Conservation (phyloP, 371 early-diverging fungal genomes). For the Saksenaea vasiformis region DNA sequence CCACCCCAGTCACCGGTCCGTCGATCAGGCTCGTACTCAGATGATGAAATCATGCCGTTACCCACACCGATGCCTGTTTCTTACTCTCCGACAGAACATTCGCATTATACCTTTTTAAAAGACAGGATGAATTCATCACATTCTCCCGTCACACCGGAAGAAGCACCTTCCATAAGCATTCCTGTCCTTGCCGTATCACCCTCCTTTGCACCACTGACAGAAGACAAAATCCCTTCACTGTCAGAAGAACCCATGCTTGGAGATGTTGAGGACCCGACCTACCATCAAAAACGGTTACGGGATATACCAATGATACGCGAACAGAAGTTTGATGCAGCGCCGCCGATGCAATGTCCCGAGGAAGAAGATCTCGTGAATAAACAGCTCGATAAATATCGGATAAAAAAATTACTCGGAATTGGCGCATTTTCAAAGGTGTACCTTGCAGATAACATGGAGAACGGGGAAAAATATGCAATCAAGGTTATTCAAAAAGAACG, state of each 20-base stretch:
- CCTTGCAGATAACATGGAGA: conserved; percentile 25
- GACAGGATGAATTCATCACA: conserved; percentile 11
- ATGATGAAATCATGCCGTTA: conserved; percentile 33
- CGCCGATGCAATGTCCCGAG: conserved; percentile 17
- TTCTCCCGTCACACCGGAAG: conserved; percentile 18
- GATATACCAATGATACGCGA: conserved; percentile 20
- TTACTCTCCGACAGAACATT: conserved; percentile 11
- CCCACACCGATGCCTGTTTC: conserved; percentile 36
- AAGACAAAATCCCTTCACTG: conserved; percentile 34
- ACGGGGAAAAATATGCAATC: conserved; percentile 31
- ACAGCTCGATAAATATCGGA: conserved; percentile 33
- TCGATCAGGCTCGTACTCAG: conserved; percentile 18
- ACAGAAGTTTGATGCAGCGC: conserved; percentile 10
- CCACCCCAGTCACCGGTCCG: not conserved
- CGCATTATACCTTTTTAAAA: conserved; percentile 14
- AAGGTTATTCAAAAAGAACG: conserved; percentile 45
- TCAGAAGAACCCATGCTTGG: conserved; percentile 39
- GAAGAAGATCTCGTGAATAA: conserved; percentile 35
- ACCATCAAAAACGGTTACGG: not conserved
- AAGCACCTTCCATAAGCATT: conserved; percentile 22
- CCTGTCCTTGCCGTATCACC: conserved; percentile 36
- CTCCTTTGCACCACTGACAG: conserved; percentile 24
- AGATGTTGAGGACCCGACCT: conserved; percentile 22
- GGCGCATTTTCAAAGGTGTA: conserved; percentile 55
- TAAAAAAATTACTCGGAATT: conserved; percentile 36